These are phyloP conservation scores for Gorgonomyces haynaldii DNA, from an alignment of 192 early-diverging fungal species.

Conservation along the genomic window DNA sequence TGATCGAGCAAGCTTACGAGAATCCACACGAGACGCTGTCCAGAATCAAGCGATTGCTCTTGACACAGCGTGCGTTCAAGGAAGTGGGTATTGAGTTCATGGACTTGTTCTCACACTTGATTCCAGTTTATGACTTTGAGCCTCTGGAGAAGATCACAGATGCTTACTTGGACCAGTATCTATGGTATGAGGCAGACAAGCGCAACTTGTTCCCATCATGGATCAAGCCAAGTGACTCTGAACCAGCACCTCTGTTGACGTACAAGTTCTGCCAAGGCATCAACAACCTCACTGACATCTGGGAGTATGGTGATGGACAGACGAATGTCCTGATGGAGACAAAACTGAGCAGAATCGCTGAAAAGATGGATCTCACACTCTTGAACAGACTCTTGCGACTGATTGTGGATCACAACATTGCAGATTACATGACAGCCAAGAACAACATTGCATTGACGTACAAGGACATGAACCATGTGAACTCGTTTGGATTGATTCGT, in stretches of 20 bases:
- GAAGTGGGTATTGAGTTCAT: conserved; percentile 99
- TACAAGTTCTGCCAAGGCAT: conserved; percentile 99
- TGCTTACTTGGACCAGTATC: conserved; percentile 96
- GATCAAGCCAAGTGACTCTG: conserved; percentile 96
- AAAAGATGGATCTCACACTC: conserved; percentile 95
- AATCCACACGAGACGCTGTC: conserved; percentile 72
- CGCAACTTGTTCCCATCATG: conserved; percentile 95
- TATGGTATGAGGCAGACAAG: conserved; percentile 99
- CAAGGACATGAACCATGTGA: conserved; percentile 99
- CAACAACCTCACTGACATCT: conserved; percentile 93
- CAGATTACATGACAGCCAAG: conserved; percentile 99
- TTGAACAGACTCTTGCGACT: conserved; percentile 86
- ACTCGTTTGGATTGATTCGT: conserved; percentile 91
- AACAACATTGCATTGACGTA: conserved; percentile 96
- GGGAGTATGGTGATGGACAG: conserved; percentile 83
- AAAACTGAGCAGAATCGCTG: conserved; percentile 78
- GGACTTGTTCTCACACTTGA: conserved; percentile 94
- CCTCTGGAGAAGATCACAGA: conserved; percentile 99
- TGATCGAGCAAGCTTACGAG: conserved; percentile 98
- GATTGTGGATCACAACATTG: conserved; percentile 97
- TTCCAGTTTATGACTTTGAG: conserved; percentile 95
- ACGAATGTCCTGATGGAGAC: conserved; percentile 97
- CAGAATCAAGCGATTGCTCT: conserved; percentile 86
- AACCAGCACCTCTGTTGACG: conserved; percentile 90
- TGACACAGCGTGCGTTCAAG: conserved; percentile 97